Conservation (phyloP, 148 eudicot genomes). For the Camellia sinensis region DNA sequence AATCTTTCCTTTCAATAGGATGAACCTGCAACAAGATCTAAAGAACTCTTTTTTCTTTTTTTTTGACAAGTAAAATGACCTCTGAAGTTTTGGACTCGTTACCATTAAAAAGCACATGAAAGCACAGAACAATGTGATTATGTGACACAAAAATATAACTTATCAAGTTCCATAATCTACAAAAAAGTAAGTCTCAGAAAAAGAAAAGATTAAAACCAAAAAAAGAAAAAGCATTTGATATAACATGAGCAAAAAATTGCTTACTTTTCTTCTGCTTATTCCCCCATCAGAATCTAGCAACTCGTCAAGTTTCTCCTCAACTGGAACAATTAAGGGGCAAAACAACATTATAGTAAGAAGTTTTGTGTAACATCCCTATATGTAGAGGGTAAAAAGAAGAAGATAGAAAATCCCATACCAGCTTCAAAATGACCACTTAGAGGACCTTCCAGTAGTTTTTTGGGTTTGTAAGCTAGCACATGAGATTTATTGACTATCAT, state of each 20-base stretch:
- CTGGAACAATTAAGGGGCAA: slow-evolving; percentile 36
- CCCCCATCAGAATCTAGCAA: slow-evolving; percentile 79
- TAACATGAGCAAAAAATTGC: slow-evolving; percentile 5
- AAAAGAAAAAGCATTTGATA: not conserved
- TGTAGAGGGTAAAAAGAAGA: slow-evolving; percentile 8
- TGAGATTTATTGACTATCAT: slow-evolving; percentile 34
- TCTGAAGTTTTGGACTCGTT: not conserved
- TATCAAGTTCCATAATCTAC: not conserved
- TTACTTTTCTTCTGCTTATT: slow-evolving; percentile 82
- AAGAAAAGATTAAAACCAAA: not conserved
- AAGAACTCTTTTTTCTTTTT: not conserved
- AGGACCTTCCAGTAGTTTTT: slow-evolving; percentile 47
- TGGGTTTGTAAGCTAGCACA: slow-evolving; percentile 37
- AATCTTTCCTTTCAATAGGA: no score
- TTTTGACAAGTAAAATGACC: no score
- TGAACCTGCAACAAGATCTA: not conserved
- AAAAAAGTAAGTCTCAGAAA: not conserved
- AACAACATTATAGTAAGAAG: not conserved
- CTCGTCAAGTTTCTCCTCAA: slow-evolving; percentile 77
- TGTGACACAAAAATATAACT: no score
- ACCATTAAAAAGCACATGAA: not conserved
- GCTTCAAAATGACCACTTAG: slow-evolving; percentile 59
- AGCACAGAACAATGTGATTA: not conserved
- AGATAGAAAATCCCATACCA: slow-evolving; percentile 33
- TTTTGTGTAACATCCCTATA: not conserved